Percentiles rank a stretch among this genome's conserved stretches.
phyloP scores from a whole-genome alignment of 176 grass and related monocot genomes.

The Aegilops speltoides region DNA sequence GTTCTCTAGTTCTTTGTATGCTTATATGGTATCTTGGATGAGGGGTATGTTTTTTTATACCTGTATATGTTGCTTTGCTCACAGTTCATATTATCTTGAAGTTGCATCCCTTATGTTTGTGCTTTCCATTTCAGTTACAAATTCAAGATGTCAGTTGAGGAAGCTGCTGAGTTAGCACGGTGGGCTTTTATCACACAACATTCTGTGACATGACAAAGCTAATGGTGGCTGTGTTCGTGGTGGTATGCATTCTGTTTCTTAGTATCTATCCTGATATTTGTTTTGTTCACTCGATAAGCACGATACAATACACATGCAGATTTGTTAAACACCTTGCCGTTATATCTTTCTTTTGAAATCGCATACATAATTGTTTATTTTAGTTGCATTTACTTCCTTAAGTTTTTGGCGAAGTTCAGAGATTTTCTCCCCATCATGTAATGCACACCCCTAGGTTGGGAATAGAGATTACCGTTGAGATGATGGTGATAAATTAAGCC shows the following conservation, averaged over 20 bases:
- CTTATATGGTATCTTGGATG: conserved; percentile 91
- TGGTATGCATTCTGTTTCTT: conserved; percentile 47
- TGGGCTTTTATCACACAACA: conserved; percentile 81
- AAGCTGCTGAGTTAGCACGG: conserved; percentile 64
- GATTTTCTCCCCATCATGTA: too few species aligned
- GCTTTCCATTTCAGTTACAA: conserved; percentile 57
- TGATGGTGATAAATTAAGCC: not conserved
- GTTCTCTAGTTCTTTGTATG: conserved; percentile 91
- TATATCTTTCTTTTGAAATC: too few species aligned
- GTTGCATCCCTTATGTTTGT: conserved; percentile 6
- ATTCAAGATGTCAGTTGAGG: conserved; percentile 59
- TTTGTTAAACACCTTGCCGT: too few species aligned
- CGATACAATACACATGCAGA: too few species aligned
- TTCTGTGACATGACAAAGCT: conserved; percentile 89
- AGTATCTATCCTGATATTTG: not conserved
- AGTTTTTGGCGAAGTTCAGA: too few species aligned
- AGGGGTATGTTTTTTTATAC: conserved; percentile 49
- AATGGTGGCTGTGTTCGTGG: conserved; percentile 79
- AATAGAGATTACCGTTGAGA: not conserved
- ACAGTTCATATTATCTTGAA: not conserved
- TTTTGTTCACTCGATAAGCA: not conserved
- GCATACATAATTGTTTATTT: not conserved
- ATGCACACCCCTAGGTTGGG: too few species aligned
- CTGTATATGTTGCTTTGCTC: not conserved
- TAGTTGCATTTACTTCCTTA: too few species aligned